Conservation (phyloP, 2,329 filamentous ascomycete species). For the Trichothecium sympodiale region DNA sequence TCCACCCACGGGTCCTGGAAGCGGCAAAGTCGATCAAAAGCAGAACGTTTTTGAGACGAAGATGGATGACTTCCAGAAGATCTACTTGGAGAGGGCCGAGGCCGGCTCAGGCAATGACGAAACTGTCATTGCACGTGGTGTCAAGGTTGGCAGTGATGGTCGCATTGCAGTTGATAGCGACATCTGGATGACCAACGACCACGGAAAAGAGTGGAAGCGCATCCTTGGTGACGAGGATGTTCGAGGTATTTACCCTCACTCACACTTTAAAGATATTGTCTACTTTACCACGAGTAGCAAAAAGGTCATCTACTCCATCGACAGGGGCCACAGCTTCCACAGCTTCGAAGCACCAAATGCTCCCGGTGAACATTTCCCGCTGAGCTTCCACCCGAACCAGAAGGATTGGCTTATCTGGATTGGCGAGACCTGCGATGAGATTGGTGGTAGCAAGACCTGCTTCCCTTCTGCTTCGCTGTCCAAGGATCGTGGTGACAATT, state of each 20-base stretch:
- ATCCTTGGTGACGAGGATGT: constrained; percentile 62
- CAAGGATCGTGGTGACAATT: constrained; percentile 68
- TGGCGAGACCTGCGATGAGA: constrained; percentile 56
- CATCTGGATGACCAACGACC: constrained; percentile 68
- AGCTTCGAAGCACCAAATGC: constrained; percentile 60
- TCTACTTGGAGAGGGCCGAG: constrained; percentile 71
- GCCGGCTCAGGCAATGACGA: constrained; percentile 58
- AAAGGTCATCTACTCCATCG: constrained; percentile 65
- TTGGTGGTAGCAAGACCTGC: constrained; percentile 43
- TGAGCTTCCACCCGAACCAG: constrained; percentile 74
- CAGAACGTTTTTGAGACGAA: constrained; percentile 52
- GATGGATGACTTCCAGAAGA: constrained; percentile 36
- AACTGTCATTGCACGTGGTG: constrained; percentile 49
- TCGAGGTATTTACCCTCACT: constrained; percentile 62
- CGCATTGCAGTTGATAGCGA: constrained; percentile 32
- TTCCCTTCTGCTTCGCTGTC: constrained; percentile 66
- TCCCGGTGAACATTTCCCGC: constrained; percentile 28
- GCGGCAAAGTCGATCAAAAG: constrained; percentile 54
- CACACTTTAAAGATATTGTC: constrained; percentile 71
- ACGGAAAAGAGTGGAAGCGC: constrained; percentile 75
- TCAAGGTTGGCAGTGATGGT: constrained; percentile 19
- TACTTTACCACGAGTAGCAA: constrained; percentile 68
- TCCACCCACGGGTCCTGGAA: constrained; percentile 39
- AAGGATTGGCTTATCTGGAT: constrained; percentile 91
- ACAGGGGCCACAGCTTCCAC: constrained; percentile 65